Evolutionary conservation across 768 basidiomycete genomes (phyloP).

Genomic region (Clathrus columnatus): DNA sequence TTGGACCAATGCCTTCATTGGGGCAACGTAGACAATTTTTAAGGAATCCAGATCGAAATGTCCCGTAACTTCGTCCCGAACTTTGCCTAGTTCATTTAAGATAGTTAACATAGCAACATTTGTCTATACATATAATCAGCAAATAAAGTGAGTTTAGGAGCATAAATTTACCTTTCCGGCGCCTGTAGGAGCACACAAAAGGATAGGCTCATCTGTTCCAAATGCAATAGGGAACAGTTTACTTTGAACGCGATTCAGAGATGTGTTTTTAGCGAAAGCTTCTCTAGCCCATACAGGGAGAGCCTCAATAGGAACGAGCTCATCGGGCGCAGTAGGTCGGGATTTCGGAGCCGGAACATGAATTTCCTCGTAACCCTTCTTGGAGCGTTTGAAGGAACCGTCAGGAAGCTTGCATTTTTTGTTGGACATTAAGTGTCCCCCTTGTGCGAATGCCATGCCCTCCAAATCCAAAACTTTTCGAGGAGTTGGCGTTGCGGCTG

Average conservation of each 20-base stretch:
- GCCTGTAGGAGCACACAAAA: constrained; percentile 96
- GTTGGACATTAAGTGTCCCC: constrained; percentile 96
- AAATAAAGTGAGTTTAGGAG: background rate
- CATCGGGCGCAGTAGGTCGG: constrained; percentile 51
- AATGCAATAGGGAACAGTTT: constrained; percentile 90
- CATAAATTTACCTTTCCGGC: constrained; percentile 77
- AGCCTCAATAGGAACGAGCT: constrained; percentile 59
- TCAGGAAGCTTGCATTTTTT: constrained; percentile 97
- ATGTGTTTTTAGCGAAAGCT: constrained; percentile 64
- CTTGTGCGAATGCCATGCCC: constrained; percentile 92
- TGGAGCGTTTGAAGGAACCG: constrained; percentile 92
- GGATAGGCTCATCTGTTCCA: constrained; percentile 86
- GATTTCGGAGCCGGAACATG: constrained; percentile 91
- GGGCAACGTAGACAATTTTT: constrained; percentile 96
- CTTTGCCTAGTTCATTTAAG: constrained; percentile 81
- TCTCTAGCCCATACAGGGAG: constrained; percentile 82
- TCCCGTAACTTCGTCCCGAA: constrained; percentile 75
- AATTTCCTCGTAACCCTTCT: constrained; percentile 97
- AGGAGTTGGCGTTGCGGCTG: constrained; percentile 81
- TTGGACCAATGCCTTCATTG: constrained; percentile 98
- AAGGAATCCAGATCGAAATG: constrained; percentile 79
- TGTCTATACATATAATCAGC: constrained; percentile 47
- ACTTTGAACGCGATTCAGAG: constrained; percentile 87
- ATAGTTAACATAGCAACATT: constrained; percentile 97
- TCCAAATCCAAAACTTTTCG: constrained; percentile 84